Percentiles rank a stretch among this genome's conserved stretches.
phyloP scores from a whole-genome alignment of 768 basidiomycete genomes.

The Podaxis sp. region DNA sequence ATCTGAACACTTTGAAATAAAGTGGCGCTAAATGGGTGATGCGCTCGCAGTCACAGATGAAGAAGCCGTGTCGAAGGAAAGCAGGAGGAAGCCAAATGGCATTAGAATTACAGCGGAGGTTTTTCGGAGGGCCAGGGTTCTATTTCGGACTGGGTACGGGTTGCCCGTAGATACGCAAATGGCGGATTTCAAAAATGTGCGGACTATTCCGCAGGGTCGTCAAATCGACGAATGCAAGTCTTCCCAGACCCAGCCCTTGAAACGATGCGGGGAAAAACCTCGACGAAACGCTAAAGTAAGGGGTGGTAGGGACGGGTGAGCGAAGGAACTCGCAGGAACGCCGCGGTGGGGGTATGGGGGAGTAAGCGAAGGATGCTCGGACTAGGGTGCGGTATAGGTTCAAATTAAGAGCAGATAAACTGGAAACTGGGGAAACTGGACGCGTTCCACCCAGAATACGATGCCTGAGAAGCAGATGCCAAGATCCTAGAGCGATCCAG shows the following conservation, averaged over 20 bases:
- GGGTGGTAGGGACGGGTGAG: conserved; percentile 22
- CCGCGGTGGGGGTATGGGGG: not conserved
- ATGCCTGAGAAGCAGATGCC: not conserved
- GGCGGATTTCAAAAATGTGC: not conserved
- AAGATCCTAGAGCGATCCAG: conserved; percentile 4
- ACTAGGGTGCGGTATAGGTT: not conserved
- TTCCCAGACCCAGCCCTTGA: conserved; percentile 17
- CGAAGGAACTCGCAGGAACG: not conserved
- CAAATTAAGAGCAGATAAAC: not conserved
- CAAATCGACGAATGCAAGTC: not conserved
- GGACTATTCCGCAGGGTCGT: conserved; percentile 15
- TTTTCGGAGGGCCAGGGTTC: conserved; percentile 21
- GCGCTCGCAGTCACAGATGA: conserved; percentile 5
- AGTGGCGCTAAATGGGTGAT: conserved; percentile 1
- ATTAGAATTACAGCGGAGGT: conserved; percentile 17
- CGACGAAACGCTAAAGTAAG: conserved; percentile 4
- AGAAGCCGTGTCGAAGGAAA: not conserved
- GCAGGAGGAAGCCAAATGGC: conserved; percentile 4
- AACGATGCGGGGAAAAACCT: conserved; percentile 4
- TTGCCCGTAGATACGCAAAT: conserved; percentile 6
- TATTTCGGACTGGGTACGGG: conserved; percentile 19
- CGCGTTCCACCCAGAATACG: not conserved
- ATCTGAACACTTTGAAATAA: not conserved
- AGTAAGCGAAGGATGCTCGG: not conserved
- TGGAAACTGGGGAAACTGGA: not conserved